These are phyloP conservation scores for Picea abies DNA, from an alignment of 83 land plant genomes.

Conservation along the genomic window DNA sequence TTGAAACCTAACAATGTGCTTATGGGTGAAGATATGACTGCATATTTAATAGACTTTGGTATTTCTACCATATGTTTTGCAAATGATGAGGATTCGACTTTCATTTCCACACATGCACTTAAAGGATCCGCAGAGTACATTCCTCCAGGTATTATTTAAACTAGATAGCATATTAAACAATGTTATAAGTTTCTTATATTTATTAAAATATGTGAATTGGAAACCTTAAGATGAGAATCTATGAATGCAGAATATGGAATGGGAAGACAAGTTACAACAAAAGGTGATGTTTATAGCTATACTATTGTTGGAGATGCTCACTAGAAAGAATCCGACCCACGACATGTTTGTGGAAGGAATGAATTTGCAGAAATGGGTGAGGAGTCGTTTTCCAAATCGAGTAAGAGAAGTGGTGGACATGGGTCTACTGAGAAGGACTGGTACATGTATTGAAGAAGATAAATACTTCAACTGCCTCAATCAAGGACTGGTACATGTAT, in stretches of 20 bases:
- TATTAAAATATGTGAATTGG: not conserved
- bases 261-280: not conserved
- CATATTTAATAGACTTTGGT: not conserved
- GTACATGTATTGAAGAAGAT: too few relatives aligned
- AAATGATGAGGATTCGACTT: not conserved
- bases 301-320: not conserved
- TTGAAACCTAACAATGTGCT: slow-evolving; percentile 17
- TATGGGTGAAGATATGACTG: not conserved
- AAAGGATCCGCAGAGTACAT: not conserved
- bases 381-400: too few relatives aligned
- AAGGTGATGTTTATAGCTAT: not conserved
- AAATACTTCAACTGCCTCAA: too few relatives aligned
- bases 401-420: too few relatives aligned
- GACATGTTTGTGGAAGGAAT: not conserved
- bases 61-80: not conserved
- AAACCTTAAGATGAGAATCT: too few relatives aligned
- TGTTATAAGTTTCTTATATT: not conserved
- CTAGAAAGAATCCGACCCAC: not conserved
- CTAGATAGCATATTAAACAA: too few relatives aligned
- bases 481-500: too few relatives aligned
- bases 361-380: too few relatives aligned
- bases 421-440: too few relatives aligned
- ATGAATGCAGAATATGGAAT: not conserved
- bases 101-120: too few relatives aligned
- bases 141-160: not conserved